Conservation (phyloP, 345 rosid species). For the Pugionium dolabratum region DNA sequence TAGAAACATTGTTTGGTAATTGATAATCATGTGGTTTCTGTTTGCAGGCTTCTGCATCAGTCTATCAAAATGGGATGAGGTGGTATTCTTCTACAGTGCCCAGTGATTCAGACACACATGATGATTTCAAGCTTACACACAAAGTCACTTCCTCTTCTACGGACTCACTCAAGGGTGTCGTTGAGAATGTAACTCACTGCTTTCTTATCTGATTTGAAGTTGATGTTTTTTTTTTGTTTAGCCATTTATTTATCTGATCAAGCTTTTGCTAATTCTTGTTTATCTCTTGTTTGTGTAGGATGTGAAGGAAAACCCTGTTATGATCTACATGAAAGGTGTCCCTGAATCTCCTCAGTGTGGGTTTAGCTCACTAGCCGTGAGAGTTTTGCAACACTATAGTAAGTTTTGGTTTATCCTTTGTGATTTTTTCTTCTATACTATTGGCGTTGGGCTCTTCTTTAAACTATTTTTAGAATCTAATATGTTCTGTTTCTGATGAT, state of each 20-base stretch:
- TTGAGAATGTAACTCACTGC: slow-evolving; percentile 62
- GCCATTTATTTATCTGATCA: neutral
- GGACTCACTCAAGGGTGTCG: slow-evolving; percentile 60
- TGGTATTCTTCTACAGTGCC: slow-evolving; percentile 57
- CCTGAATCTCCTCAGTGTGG: slow-evolving; percentile 96
- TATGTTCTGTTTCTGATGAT: neutral
- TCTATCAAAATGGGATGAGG: slow-evolving; percentile 29
- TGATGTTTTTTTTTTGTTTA: neutral
- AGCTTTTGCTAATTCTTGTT: neutral
- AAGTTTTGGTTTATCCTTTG: slow-evolving; percentile 34
- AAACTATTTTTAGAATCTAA: neutral
- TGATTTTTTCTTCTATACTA: too few species aligned
- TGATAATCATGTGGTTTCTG: slow-evolving; percentile 11
- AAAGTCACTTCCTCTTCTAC: slow-evolving; percentile 52
- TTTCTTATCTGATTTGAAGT: neutral
- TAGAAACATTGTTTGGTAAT: too few species aligned
- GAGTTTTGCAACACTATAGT: slow-evolving; percentile 78
- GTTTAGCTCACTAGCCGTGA: slow-evolving; percentile 88
- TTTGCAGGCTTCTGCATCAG: slow-evolving; percentile 52
- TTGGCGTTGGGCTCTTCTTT: too few species aligned
- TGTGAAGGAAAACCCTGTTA: slow-evolving; percentile 86
- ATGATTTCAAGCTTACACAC: slow-evolving; percentile 70
- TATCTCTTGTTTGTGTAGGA: slow-evolving; percentile 54
- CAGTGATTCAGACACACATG: slow-evolving; percentile 77
- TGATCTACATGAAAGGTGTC: slow-evolving; percentile 95